Base-by-base conservation (phyloP, 257 asterid genomes). In the Salvia miltiorrhiza region DNA sequence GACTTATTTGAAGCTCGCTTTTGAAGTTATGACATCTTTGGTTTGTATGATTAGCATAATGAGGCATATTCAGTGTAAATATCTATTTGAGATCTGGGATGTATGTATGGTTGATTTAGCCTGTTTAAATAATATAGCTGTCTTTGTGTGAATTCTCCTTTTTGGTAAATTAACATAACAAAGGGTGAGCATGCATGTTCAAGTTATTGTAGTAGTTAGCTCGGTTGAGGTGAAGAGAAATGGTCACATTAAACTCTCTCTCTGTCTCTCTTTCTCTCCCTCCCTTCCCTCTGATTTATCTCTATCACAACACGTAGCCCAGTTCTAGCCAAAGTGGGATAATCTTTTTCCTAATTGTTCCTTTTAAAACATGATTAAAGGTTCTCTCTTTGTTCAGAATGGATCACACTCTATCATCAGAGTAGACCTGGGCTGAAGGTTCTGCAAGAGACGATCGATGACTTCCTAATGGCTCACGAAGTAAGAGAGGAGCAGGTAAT, bases 381-480 rank as follows among this genome's bases (percentile, higher is more conserved):
- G 40, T 20, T 75, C 48, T 35, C 55, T 68, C 69, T 47, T 57
- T 62, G 30, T 75, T 83, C 81, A 94, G 99, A 89, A 76, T 94
- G 99, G 97, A 79, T 91, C 56, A 75, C 48, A 50, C 79, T 85
- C 54, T 89, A 91, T 80, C 80, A 86, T 72, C 85, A 89, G 79
- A 79, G 81, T 67, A 89, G 97, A 81, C 96, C 96, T 59, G 97
- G 92, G 30, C 53, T 91, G 63, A 53, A 86, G 45, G 76, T 83
- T 73, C 79, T 94, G 80, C 96, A 91, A 76, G 88, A 87, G 76
- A 86, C 79, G 79, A 89, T 91, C 12, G 97, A 94, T 71, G 92
- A 91, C 47, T 91, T 87, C 81, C 89, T 94, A 55, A 68, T 76
- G 55, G 86, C 80, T n/a, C 90, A 91, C 49, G 99, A 91, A 76